These are phyloP conservation scores for Polygonum maritimum DNA, from an alignment of 148 eudicot species.

Conservation along the genomic window DNA sequence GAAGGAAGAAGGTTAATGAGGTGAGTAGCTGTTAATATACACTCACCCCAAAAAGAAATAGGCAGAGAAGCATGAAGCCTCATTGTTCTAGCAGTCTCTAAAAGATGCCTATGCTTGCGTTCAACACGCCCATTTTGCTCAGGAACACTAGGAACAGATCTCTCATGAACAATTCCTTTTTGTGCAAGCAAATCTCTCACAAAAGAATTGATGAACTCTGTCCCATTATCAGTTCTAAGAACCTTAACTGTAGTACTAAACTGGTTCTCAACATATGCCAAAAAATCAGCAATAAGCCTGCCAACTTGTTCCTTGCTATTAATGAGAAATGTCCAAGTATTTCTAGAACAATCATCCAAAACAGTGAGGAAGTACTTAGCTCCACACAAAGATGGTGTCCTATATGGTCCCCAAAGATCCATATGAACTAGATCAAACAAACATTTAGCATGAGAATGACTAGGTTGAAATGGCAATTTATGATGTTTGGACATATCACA, in stretches of 20 bases:
- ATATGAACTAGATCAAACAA: not conserved
- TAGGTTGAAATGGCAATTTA: not conserved
- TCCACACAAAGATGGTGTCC: not conserved
- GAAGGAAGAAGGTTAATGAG: not conserved
- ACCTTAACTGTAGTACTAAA: not conserved
- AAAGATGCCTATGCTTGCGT: not conserved
- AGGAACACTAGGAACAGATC: not conserved
- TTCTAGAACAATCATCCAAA: not conserved
- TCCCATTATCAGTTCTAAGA: not conserved
- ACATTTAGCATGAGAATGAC: not conserved
- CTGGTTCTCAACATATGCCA: not conserved
- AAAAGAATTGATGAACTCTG: not conserved
- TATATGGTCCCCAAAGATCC: not conserved
- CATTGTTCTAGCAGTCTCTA: not conserved
- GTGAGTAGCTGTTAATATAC: not conserved
- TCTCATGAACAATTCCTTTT: not conserved
- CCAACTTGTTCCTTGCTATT: not conserved
- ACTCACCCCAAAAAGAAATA: not conserved
- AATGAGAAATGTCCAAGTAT: not conserved
- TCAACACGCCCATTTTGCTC: not conserved
- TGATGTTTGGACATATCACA: not conserved
- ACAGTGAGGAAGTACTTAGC: not conserved
- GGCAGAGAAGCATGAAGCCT: not conserved
- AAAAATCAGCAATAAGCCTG: not conserved
- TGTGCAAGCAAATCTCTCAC: not conserved